Percentiles rank a stretch among this genome's conserved stretches.
phyloP scores from a whole-genome alignment of 2,329 filamentous ascomycete genomes.

The Fusarium sp. region DNA sequence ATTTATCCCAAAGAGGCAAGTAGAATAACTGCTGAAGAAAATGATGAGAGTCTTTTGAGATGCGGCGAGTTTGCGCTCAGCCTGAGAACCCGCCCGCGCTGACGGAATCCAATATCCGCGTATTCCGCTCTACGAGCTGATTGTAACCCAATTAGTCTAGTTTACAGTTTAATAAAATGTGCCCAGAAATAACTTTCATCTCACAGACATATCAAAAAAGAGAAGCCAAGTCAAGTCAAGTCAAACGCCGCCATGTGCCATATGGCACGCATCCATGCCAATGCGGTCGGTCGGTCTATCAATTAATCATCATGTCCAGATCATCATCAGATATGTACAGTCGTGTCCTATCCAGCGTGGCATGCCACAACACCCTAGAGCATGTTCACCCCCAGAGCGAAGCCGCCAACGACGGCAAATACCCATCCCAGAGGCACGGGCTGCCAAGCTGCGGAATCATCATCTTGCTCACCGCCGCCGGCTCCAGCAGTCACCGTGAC shows the following conservation, averaged over 20 bases:
- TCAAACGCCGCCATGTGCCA: constrained; percentile 32
- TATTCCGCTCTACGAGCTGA: too few species aligned
- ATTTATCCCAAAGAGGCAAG: constrained; percentile 1
- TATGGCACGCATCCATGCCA: constrained; percentile 1
- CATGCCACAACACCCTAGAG: constrained; percentile 21
- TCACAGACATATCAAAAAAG: too few species aligned
- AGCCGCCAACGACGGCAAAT: constrained; percentile 33
- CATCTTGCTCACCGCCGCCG: constrained; percentile 9
- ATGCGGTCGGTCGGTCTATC: constrained; percentile 24
- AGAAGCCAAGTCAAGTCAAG: neutral
- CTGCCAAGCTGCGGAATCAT: constrained; percentile 33
- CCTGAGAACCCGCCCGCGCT: too few species aligned
- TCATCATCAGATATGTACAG: constrained; percentile 29
- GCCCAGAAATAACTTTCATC: too few species aligned
- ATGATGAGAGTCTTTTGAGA: too few species aligned
- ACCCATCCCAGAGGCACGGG: constrained; percentile 28
- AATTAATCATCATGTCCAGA: constrained; percentile 27
- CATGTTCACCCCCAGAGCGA: constrained; percentile 40
- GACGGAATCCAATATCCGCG: too few species aligned
- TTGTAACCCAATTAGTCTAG: too few species aligned
- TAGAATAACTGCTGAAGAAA: neutral
- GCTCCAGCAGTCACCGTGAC: constrained; percentile 38
- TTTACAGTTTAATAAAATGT: too few species aligned
- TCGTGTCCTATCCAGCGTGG: neutral
- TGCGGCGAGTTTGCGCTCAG: too few species aligned